phyloP scores from a whole-genome alignment of 73 alveolate genomes.

The Paramecium biaurelia region DNA sequence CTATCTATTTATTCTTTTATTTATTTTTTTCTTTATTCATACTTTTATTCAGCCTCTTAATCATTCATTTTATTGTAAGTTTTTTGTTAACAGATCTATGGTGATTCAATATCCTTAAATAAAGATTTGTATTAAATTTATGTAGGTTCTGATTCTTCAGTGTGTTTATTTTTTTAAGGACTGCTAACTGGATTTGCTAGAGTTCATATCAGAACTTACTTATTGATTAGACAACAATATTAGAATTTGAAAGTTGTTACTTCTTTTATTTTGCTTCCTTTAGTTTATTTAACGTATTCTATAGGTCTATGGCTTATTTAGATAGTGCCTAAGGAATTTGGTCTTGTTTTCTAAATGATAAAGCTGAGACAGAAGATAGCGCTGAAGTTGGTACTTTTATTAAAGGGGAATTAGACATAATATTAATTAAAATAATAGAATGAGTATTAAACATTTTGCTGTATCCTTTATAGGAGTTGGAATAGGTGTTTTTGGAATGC shows the following conservation, averaged over 20 bases:
- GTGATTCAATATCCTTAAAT: constrained; percentile 4
- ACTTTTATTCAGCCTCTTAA: background rate
- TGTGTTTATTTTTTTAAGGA: background rate
- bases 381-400: constrained; percentile 13
- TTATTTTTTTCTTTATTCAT: background rate
- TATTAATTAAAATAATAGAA: background rate
- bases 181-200: background rate
- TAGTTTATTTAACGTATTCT: background rate
- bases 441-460: background rate
- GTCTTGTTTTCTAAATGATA: background rate
- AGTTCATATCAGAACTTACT: background rate
- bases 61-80: background rate
- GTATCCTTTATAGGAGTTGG: constrained; percentile 9
- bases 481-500: background rate
- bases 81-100: background rate
- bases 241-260: constrained; percentile 9
- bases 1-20: background rate
- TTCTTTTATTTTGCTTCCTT: background rate
- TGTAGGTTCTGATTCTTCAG: background rate
- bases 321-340: background rate
- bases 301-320: background rate
- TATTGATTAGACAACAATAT: background rate
- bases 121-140: background rate
- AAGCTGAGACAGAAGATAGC: background rate
- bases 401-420: background rate